Conservation (phyloP, 345 rosid species). For the Murraya koenigii region DNA sequence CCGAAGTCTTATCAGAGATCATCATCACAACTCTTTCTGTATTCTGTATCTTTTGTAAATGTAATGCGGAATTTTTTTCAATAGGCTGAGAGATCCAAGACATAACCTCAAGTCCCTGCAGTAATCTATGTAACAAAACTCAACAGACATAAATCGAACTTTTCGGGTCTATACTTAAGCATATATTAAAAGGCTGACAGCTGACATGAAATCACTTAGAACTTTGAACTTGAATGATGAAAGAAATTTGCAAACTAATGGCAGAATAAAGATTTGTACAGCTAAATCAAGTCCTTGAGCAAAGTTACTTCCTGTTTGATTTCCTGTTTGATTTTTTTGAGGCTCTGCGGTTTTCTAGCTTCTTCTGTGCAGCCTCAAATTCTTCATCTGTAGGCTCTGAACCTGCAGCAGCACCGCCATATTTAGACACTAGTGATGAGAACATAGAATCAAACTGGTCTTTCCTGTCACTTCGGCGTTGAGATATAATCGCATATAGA, state of each 20-base stretch:
- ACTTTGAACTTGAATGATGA: not conserved
- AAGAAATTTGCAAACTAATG: constrained; percentile 1
- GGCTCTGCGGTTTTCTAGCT: constrained; percentile 48
- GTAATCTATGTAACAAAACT: not conserved
- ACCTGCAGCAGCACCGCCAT: constrained; percentile 46
- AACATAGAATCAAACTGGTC: constrained; percentile 77
- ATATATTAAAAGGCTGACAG: not conserved
- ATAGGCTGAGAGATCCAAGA: not conserved
- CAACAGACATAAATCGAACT: too few relatives aligned
- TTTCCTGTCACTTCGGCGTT: constrained; percentile 67
- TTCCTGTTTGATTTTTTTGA: constrained; percentile 49
- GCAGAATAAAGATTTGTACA: constrained; percentile 21
- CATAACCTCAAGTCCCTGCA: not conserved
- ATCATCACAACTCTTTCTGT: not conserved
- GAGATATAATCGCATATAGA: constrained; percentile 55
- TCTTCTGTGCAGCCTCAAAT: constrained; percentile 80
- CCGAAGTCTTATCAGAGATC: not conserved
- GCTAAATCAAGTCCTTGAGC: not conserved
- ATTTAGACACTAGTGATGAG: constrained; percentile 66
- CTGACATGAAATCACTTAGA: not conserved
- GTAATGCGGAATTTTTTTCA: not conserved
- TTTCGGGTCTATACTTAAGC: not conserved
- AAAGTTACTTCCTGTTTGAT: constrained; percentile 39
- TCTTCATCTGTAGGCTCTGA: constrained; percentile 86
- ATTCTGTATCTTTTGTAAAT: not conserved